phyloP scores from a whole-genome alignment of 1,284 basidiomycete genomes.

The Athelia sp. region DNA sequence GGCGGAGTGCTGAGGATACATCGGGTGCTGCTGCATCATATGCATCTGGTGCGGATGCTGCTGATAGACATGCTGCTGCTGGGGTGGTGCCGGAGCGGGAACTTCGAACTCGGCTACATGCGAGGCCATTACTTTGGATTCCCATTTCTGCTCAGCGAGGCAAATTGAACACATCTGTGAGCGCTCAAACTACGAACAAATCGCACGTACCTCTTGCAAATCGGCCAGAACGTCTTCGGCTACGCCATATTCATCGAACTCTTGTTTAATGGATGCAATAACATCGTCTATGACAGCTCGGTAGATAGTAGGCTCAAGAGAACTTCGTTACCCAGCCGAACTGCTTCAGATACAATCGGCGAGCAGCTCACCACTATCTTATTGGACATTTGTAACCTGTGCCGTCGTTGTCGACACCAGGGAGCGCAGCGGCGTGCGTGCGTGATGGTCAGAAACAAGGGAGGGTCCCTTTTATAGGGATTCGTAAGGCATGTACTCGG shows the following conservation, averaged over 20 bases:
- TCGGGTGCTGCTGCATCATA: conserved; percentile 31
- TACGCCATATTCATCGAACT: conserved; percentile 97
- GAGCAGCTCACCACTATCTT: conserved; percentile 87
- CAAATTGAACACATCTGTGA: background rate
- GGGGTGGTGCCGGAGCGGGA: conserved; percentile 35
- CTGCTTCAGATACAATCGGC: conserved; percentile 48
- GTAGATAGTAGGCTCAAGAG: conserved; percentile 85
- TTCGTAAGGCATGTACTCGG: background rate
- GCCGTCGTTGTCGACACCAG: conserved; percentile 23
- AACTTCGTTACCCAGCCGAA: conserved; percentile 51
- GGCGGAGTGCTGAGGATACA: conserved; percentile 41
- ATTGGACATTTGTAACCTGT: conserved; percentile 63
- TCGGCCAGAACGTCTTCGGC: conserved; percentile 87
- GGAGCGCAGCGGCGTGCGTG: conserved; percentile 1
- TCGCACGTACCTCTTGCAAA: conserved; percentile 74
- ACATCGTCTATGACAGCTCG: conserved; percentile 97
- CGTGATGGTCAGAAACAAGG: conserved; percentile 1
- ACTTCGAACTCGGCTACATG: conserved; percentile 91
- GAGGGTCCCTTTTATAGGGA: background rate
- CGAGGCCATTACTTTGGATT: conserved; percentile 86
- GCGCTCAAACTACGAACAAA: background rate
- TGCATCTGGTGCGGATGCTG: conserved; percentile 38
- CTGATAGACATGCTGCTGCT: conserved; percentile 42
- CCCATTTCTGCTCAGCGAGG: conserved; percentile 92
- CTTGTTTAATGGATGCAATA: conserved; percentile 80